phyloP scores from a whole-genome alignment of 345 rosid genomes.

The Chamaenerion angustifolium region DNA sequence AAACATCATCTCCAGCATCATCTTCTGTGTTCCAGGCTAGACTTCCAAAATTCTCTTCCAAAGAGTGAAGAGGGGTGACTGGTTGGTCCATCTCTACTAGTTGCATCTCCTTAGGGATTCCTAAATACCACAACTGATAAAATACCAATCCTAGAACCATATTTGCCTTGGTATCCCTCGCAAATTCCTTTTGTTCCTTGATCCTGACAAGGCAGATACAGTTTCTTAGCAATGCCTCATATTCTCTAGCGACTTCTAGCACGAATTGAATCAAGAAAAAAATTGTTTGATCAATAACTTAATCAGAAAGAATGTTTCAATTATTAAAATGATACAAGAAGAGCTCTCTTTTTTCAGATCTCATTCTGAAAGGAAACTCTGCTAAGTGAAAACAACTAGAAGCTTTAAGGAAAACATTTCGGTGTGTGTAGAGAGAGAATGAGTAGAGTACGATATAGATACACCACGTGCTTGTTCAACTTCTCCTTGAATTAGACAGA shows the following conservation, averaged over 20 bases:
- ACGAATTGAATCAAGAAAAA: too few species aligned
- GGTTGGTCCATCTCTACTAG: constrained; percentile 18
- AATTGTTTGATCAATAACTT: not conserved
- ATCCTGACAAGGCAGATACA: constrained; percentile 27
- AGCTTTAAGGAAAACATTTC: not conserved
- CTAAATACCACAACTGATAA: constrained; percentile 44
- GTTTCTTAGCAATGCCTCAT: not conserved
- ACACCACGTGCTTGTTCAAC: constrained; percentile 37
- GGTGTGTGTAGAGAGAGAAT: not conserved
- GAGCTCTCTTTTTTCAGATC: not conserved
- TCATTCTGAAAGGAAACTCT: too few species aligned
- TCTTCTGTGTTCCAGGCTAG: constrained; percentile 15
- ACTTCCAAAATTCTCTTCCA: constrained; percentile 17
- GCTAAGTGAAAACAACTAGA: not conserved
- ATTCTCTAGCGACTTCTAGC: too few species aligned
- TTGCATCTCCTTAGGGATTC: constrained; percentile 27
- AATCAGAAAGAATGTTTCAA: too few species aligned
- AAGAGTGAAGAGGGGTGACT: constrained; percentile 10
- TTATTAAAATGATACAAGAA: not conserved
- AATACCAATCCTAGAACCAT: constrained; percentile 49
- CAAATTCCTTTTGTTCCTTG: constrained; percentile 35
- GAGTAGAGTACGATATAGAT: constrained; percentile 32
- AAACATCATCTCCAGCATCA: constrained; percentile 4
- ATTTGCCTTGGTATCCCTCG: constrained; percentile 31
- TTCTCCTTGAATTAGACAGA: constrained; percentile 31